Evolutionary conservation across 2,329 filamentous ascomycete genomes (phyloP), one percentile per base, ranked within the genome.

Genomic region (Fusarium floridanum): DNA sequence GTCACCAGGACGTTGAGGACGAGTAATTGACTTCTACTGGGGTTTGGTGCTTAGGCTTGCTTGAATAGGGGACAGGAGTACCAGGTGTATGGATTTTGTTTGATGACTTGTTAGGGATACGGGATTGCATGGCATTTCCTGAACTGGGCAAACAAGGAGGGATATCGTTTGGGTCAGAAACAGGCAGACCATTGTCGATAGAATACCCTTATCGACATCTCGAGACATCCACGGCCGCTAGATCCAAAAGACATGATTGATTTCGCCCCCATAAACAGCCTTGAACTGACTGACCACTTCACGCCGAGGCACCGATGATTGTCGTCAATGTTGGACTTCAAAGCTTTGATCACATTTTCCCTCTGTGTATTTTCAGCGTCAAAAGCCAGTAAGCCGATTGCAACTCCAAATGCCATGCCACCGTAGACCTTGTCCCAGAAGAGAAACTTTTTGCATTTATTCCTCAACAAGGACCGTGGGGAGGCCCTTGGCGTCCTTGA

Each of bases 401-500:
- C 84, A 85, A 85, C 84, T 85, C 84, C 84, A 80, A 84, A 85
- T 85, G 83, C 84, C 83, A 84, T 84, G 82, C 82, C 81, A 81
- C 82, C 82, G 78, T 80, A 83, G 78, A 84, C 83, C 82, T 82
- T 82, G 82, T 83, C 82, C 83, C 80, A 81, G 81, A 76, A 81
- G 79, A 81, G 79, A 82, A 78, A 80, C 66, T 78, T 79, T 81
- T 82, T 80, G 27, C 68, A 80, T 83, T 88, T 91, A 90, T 84
- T 92, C 91, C 87, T 92, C 91, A 77, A 99, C 96, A 82, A 97
- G 90, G 82, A 93, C 91, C 80, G 97, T 99, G 85, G 94, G 91
- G 81, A 99, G 93, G 87, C 97, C 96, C 94, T 98, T 98, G 87
- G 95, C 92, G 89, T 97, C 94, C 94, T 98, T 98, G 85, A 98